A percentile compares a stretch with the other conserved stretches of the same genome.
Conservation (phyloP, 1,284 basidiomycete genomes). For the Veloboletus limbatus region DNA sequence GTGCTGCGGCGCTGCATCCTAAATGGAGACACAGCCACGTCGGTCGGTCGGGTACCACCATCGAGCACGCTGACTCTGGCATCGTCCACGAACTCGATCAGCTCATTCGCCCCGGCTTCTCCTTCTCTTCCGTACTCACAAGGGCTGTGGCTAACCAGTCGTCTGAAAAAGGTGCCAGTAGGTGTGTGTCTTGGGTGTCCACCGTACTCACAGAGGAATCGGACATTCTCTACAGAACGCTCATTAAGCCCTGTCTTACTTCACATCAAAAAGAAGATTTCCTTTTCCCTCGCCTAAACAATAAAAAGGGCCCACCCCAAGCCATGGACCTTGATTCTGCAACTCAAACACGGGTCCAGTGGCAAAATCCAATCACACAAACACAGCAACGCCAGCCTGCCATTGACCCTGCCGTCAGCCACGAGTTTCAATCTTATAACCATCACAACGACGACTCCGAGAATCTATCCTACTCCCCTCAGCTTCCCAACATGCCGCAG, state of each 20-base stretch:
- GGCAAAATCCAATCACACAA: slow-evolving; percentile 34
- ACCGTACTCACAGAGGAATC: slow-evolving; percentile 14
- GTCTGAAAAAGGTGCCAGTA: slow-evolving; percentile 18
- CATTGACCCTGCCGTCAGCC: slow-evolving; percentile 34
- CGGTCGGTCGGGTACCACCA: slow-evolving; percentile 19
- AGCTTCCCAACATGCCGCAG: slow-evolving; percentile 30
- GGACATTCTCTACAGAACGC: slow-evolving; percentile 30
- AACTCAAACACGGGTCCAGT: slow-evolving; percentile 35
- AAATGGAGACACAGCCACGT: slow-evolving; percentile 36
- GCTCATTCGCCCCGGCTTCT: too few relatives aligned
- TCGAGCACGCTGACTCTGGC: slow-evolving; percentile 19
- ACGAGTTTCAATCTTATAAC: slow-evolving; percentile 33
- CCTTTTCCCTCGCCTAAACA: slow-evolving; percentile 37
- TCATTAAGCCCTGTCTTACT: slow-evolving; percentile 24
- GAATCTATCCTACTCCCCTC: slow-evolving; percentile 23
- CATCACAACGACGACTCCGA: slow-evolving; percentile 29
- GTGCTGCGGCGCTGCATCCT: slow-evolving; percentile 35
- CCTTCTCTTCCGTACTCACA: too few relatives aligned
- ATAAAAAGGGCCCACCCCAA: slow-evolving; percentile 32
- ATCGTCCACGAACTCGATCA: too few relatives aligned
- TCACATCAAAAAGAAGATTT: slow-evolving; percentile 37
- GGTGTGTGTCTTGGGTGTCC: slow-evolving; percentile 8
- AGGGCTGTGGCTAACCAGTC: slow-evolving; percentile 18
- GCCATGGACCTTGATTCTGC: slow-evolving; percentile 33
- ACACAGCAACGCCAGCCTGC: slow-evolving; percentile 34